Percentiles rank a stretch among this genome's conserved stretches.
phyloP scores from a whole-genome alignment of 2,329 filamentous ascomycete genomes.

The Colletotrichum sublineola region DNA sequence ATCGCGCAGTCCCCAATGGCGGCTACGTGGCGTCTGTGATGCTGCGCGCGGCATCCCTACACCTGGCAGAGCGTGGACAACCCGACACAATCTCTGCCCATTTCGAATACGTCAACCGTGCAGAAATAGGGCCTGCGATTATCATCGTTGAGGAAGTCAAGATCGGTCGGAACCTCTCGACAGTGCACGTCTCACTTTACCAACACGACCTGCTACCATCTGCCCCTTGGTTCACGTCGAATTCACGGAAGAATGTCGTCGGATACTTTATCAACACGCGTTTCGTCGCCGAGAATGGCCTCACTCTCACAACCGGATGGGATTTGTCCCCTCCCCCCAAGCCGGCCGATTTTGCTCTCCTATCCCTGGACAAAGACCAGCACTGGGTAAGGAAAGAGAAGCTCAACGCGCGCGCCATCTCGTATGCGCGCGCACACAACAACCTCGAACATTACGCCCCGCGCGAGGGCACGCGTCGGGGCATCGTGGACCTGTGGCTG shows the following conservation, averaged over 20 bases:
- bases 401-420: constrained; percentile 17
- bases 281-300: constrained; percentile 50
- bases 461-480: constrained; percentile 30
- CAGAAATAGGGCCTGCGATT: constrained; percentile 53
- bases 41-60: constrained; percentile 51
- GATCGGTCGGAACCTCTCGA: constrained; percentile 56
- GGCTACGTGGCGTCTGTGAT: constrained; percentile 60
- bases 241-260: constrained; percentile 50
- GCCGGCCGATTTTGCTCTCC: constrained; percentile 46
- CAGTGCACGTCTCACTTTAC: constrained; percentile 58
- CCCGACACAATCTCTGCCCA: constrained; percentile 56
- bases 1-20: constrained; percentile 57
- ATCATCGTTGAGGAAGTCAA: constrained; percentile 58
- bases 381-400: constrained; percentile 46
- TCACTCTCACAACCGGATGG: constrained; percentile 42
- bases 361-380: constrained; percentile 46
- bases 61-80: constrained; percentile 52
- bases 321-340: constrained; percentile 40
- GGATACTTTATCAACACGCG: constrained; percentile 58
- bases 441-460: constrained; percentile 46
- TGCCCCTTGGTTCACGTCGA: constrained; percentile 53
- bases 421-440: constrained; percentile 46
- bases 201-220: constrained; percentile 52
- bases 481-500: constrained; percentile 73
- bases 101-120: constrained; percentile 58